Conservation (phyloP, 2,329 filamentous ascomycete species). For the Xylariaceae sp. region DNA sequence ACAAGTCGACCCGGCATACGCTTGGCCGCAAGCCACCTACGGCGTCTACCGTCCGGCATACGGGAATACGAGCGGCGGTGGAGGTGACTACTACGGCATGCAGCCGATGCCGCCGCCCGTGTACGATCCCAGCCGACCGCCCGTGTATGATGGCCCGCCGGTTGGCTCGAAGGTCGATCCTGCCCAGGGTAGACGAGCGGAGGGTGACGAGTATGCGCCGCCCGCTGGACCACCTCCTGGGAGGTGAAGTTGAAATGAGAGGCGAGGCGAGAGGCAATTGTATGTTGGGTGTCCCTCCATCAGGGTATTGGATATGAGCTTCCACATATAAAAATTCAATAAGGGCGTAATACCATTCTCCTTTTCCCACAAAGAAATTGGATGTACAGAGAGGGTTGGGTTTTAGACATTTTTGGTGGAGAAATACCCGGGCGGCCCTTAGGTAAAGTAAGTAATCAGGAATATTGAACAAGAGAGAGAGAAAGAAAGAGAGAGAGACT, state of each 20-base stretch:
- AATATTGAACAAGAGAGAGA: no score
- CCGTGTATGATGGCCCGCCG: slow-evolving; percentile 59
- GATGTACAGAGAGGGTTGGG: no score
- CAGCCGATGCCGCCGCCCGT: slow-evolving; percentile 62
- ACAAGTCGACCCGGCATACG: slow-evolving; percentile 57
- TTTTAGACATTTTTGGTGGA: no score
- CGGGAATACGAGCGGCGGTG: slow-evolving; percentile 25
- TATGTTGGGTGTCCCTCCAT: no score
- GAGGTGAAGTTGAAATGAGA: slow-evolving; percentile 5
- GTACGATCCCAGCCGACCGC: slow-evolving; percentile 65
- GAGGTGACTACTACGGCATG: slow-evolving; percentile 53
- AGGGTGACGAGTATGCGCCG: slow-evolving; percentile 48
- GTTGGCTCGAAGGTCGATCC: slow-evolving; percentile 62
- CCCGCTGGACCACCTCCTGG: slow-evolving; percentile 59
- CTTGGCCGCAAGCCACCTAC: slow-evolving; percentile 49
- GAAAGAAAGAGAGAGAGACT: no score
- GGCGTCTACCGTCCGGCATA: slow-evolving; percentile 47
- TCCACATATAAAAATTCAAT: no score
- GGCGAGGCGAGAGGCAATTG: slow-evolving; percentile 35
- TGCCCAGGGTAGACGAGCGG: slow-evolving; percentile 47
- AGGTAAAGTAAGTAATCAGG: no score
- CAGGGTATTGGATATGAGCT: no score
- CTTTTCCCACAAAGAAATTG: no score
- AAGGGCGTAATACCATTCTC: no score
- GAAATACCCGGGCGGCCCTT: no score